Evolutionary conservation across 108 stramenopile species (phyloP).

Genomic region (Chaetoceros tenuissimus): DNA sequence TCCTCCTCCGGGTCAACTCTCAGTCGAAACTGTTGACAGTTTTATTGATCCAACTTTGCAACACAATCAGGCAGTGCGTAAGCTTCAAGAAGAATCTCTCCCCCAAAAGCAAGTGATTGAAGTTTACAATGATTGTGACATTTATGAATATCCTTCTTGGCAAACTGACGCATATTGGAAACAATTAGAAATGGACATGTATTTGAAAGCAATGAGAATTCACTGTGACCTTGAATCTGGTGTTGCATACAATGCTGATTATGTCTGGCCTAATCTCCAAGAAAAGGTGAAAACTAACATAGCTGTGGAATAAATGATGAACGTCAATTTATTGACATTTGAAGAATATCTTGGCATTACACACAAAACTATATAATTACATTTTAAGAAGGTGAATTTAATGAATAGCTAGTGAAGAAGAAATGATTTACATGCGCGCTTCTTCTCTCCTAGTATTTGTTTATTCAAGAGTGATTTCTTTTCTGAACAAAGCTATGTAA

Average conservation of each 20-base stretch:
- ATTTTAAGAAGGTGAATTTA: no score
- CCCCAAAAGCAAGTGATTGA: conserved; percentile 19
- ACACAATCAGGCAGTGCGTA: conserved; percentile 47
- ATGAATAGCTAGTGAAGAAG: no score
- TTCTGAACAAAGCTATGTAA: no score
- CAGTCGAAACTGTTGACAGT: conserved; percentile 51
- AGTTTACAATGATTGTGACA: conserved; percentile 42
- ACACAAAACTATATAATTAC: no score
- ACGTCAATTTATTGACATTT: no score
- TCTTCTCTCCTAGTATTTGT: no score
- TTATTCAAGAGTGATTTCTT: no score
- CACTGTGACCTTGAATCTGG: conserved; percentile 74
- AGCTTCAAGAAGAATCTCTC: conserved; percentile 9
- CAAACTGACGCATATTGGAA: conserved; percentile 19
- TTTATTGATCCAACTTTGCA: conserved; percentile 77
- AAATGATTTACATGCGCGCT: no score
- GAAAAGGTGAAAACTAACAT: no score
- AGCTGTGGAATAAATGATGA: no score
- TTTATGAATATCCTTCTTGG: conserved; percentile 41
- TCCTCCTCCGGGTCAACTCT: conserved; percentile 40
- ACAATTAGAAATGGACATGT: conserved; percentile 37
- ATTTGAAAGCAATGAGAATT: conserved; percentile 61
- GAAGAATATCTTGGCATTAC: no score
- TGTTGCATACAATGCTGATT: conserved; percentile 45
- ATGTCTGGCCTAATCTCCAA: conserved; percentile 69